Percentiles rank a stretch among this genome's conserved stretches.
Evolutionary conservation across 805 yeast genomes (phyloP).

Genomic region (Myxozyma nipponensis): DNA sequence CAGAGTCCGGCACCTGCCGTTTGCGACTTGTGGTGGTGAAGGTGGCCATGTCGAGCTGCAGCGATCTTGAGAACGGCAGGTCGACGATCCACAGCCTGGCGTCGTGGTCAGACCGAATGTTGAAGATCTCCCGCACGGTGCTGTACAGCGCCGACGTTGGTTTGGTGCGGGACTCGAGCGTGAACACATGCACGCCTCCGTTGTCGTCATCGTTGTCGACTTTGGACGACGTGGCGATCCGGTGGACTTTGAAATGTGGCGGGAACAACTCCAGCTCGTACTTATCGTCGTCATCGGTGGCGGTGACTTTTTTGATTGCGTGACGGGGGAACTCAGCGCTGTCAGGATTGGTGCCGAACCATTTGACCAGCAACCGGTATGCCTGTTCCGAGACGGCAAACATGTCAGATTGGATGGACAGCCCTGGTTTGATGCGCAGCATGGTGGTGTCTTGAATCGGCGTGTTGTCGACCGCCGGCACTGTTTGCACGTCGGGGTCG

Average conservation of each 20-base stretch:
- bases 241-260: constrained; percentile 4
- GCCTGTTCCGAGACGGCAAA: constrained; percentile 18
- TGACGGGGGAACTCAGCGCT: neutral
- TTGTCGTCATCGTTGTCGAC: neutral
- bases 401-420: constrained; percentile 5
- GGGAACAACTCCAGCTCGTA: neutral
- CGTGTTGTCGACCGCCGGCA: constrained; percentile 26
- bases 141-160: constrained; percentile 6
- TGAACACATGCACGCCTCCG: constrained; percentile 4
- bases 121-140: constrained; percentile 14
- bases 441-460: constrained; percentile 11
- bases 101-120: constrained; percentile 4
- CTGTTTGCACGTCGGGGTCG: neutral
- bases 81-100: constrained; percentile 19
- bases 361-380: constrained; percentile 19
- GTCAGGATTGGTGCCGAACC: constrained; percentile 9
- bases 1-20: constrained; percentile 4
- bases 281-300: constrained; percentile 3
- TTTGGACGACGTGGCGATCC: constrained; percentile 12
- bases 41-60: constrained; percentile 4
- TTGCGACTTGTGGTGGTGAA: constrained; percentile 11
- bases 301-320: constrained; percentile 1
- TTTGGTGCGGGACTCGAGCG: constrained; percentile 14
- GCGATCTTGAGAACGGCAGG: neutral
- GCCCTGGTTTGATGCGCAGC: neutral